Evolutionary conservation across 352 stramenopile species (phyloP), one percentile per base, ranked within the genome.

Genomic region (Plasmopara viticola): DNA sequence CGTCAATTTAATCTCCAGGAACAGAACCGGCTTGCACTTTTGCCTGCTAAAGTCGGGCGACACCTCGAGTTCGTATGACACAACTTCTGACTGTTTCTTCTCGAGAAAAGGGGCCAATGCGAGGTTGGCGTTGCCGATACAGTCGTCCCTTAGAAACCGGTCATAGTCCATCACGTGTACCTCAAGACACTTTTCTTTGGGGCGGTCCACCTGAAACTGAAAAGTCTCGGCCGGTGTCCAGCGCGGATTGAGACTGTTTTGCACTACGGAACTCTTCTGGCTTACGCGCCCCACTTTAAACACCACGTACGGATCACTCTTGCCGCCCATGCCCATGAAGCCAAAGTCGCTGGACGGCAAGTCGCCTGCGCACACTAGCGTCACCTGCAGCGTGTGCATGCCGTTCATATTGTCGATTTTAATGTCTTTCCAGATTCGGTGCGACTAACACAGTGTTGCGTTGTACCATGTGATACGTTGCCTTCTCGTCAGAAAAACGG

Each of bases 281-380:
- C 57, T 58, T 39, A 69, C 50, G 48, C 62, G 62, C 4, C 69
- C 75, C 39, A 86, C 48, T 41, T 85, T 80, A 51, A 88, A 68
- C 18, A 75, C 52, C 47, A 88, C 73, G 60, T 88, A 88, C 57
- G 78, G 78, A 63, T 88, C 78, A 52, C 74, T 86, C 60, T 88
- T 86, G 54, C 78, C 78, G 43, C 74, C 78, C 14, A 88, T 77
- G 15, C 72, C 75, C 61, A 86, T 70, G 59, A 87, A 81, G 18
- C 70, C 68, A 17, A 84, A 84, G 57, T 87, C 76, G 43, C 70
- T 79, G 33, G 70, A 66, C 10, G 71, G 60, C 33, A 87, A 52
- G 56, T 87, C 72, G 41, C 57, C 59, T 28, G 73, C 73, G 28
- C 66, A 56, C 47, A 74, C 51, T 35, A 87, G 58, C 64, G 68